Percentiles rank a stretch among this genome's conserved stretches.
Evolutionary conservation across 1,139 yeast species (phyloP).

Genomic region (Geotrichum restrictum): DNA sequence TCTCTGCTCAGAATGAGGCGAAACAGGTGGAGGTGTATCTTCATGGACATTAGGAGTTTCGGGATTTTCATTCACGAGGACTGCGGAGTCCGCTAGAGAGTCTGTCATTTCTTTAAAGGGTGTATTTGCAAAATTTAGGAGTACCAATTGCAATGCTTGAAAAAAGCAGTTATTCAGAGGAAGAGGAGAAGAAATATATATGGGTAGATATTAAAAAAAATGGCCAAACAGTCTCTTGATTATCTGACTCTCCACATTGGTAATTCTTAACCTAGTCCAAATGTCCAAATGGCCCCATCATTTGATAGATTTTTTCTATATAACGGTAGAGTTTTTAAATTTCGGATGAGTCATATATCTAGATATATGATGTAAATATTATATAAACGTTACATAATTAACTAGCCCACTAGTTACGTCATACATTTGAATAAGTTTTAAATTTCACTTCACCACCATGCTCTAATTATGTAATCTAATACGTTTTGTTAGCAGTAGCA

Average conservation of each 20-base stretch:
- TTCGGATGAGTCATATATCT: too few relatives aligned
- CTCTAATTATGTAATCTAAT: background rate
- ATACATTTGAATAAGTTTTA: background rate
- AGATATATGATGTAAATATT: too few relatives aligned
- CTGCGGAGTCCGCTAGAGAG: constrained; percentile 5
- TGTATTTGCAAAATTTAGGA: background rate
- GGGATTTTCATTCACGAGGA: background rate
- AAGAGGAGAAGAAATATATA: background rate
- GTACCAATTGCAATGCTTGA: background rate
- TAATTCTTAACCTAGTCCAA: background rate
- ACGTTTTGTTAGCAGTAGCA: background rate
- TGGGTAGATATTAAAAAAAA: background rate
- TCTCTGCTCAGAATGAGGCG: background rate
- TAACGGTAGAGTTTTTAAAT: too few relatives aligned
- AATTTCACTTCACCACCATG: background rate
- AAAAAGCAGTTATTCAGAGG: background rate
- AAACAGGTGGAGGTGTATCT: background rate
- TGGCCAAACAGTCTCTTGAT: background rate
- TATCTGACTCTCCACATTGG: constrained; percentile 2
- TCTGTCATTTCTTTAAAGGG: background rate
- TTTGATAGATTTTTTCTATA: background rate
- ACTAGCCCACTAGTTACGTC: background rate
- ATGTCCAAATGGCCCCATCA: constrained; percentile 6
- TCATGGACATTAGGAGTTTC: background rate
- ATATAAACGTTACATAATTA: too few relatives aligned